Conservation (phyloP, 768 basidiomycete genomes). For the Galerina sulciceps region DNA sequence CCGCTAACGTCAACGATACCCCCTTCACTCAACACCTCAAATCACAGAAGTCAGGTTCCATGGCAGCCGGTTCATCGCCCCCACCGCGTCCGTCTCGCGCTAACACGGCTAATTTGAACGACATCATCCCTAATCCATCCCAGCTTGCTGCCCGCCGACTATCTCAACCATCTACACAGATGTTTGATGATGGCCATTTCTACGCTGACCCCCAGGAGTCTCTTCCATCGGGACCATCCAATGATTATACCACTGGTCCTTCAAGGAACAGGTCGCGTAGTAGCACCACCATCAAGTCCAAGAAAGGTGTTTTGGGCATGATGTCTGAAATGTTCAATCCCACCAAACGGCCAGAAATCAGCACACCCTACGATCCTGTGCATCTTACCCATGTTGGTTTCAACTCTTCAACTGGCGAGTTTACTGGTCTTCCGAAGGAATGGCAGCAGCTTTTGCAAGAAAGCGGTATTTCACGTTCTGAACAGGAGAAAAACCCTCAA, state of each 20-base stretch:
- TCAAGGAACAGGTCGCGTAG: conserved; percentile 46
- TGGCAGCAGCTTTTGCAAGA: conserved; percentile 98
- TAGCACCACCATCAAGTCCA: conserved; percentile 49
- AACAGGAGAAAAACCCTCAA: conserved; percentile 98
- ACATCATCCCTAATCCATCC: conserved; percentile 60
- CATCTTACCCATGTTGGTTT: conserved; percentile 99
- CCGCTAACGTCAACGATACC: conserved; percentile 39
- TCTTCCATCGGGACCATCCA: conserved; percentile 37
- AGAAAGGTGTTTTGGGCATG: conserved; percentile 78
- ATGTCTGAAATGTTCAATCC: conserved; percentile 72
- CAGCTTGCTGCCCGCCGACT: conserved; percentile 52
- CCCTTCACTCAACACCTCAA: conserved; percentile 32
- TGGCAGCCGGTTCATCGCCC: conserved; percentile 49
- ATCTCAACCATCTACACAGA: conserved; percentile 46
- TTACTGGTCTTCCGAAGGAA: conserved; percentile 96
- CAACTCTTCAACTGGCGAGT: conserved; percentile 98
- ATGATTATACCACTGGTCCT: conserved; percentile 30
- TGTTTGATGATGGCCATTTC: conserved; percentile 41
- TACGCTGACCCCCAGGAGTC: conserved; percentile 50
- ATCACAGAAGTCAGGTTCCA: conserved; percentile 35
- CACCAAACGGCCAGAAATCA: conserved; percentile 87
- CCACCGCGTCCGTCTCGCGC: conserved; percentile 84
- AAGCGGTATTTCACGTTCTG: conserved; percentile 89
- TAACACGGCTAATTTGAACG: conserved; percentile 81
- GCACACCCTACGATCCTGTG: conserved; percentile 97